These are phyloP conservation scores for Astrocystis sublimbata DNA, from an alignment of 495 filamentous ascomycete species.

Conservation along the genomic window DNA sequence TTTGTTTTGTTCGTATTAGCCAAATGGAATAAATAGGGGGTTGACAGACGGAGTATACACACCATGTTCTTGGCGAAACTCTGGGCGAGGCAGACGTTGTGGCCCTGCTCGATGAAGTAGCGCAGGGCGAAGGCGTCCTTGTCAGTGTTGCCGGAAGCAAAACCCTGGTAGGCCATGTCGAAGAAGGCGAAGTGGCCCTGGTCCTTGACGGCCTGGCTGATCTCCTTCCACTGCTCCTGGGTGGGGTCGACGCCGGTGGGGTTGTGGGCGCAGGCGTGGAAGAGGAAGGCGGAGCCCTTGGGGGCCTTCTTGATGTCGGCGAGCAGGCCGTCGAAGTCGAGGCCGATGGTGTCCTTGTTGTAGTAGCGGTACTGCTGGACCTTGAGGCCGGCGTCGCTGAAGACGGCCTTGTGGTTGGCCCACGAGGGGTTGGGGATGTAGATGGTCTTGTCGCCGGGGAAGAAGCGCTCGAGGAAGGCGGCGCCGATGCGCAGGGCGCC, in stretches of 20 bases:
- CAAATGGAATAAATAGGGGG: neutral
- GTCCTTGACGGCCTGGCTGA: constrained; percentile 85
- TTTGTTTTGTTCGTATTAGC: neutral
- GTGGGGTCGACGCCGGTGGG: constrained; percentile 97
- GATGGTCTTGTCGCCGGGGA: constrained; percentile 85
- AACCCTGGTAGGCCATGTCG: constrained; percentile 99
- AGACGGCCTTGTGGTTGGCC: constrained; percentile 97
- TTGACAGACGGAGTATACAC: constrained; percentile 22
- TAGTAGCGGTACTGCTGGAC: constrained; percentile 97
- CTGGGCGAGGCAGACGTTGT: constrained; percentile 85
- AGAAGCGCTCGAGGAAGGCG: constrained; percentile 88
- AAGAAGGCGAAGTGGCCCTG: constrained; percentile 94
- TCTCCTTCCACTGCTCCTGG: constrained; percentile 87
- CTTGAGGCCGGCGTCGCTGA: constrained; percentile 87
- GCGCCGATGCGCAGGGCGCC: constrained; percentile 93
- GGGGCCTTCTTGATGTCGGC: constrained; percentile 89
- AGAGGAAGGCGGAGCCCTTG: constrained; percentile 80
- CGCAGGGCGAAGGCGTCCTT: constrained; percentile 89
- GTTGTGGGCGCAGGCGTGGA: constrained; percentile 98
- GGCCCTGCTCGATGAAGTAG: constrained; percentile 89
- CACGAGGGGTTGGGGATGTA: constrained; percentile 95
- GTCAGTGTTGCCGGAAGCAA: constrained; percentile 89
- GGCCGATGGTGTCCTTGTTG: constrained; percentile 96
- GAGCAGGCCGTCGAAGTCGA: constrained; percentile 94
- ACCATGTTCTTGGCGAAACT: constrained; percentile 99